phyloP scores from a whole-genome alignment of 768 basidiomycete species.

The Pisolithus microcarpus region DNA sequence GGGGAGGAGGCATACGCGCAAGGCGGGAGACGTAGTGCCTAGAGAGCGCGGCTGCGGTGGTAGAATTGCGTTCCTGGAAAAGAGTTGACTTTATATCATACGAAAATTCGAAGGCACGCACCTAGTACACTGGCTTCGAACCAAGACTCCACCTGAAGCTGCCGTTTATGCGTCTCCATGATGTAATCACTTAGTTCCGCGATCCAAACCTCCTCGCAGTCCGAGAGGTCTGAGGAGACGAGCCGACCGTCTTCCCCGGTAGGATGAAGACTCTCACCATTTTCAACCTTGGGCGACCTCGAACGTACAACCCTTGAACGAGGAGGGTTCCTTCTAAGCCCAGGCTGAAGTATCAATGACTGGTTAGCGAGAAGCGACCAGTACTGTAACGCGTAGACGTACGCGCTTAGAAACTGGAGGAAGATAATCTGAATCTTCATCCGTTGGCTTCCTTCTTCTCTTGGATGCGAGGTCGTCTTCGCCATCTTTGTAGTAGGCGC shows the following conservation, averaged over 20 bases:
- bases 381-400: slow-evolving; percentile 25
- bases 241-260: slow-evolving; percentile 39
- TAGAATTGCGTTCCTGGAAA: slow-evolving; percentile 62
- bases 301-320: slow-evolving; percentile 29
- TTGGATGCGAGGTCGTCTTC: slow-evolving; percentile 30
- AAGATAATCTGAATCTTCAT: slow-evolving; percentile 51
- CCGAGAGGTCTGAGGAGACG: slow-evolving; percentile 73
- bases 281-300: slow-evolving; percentile 22
- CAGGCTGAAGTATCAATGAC: slow-evolving; percentile 20
- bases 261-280: slow-evolving; percentile 16
- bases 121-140: slow-evolving; percentile 63
- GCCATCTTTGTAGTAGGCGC: slow-evolving; percentile 26
- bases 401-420: slow-evolving; percentile 47
- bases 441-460: slow-evolving; percentile 43
- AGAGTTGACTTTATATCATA: slow-evolving; percentile 2
- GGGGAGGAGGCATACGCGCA: slow-evolving; percentile 37
- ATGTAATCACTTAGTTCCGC: slow-evolving; percentile 63
- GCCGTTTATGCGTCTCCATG: slow-evolving; percentile 64
- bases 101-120: slow-evolving; percentile 26
- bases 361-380: neutral
- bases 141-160: slow-evolving; percentile 65
- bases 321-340: slow-evolving; percentile 39
- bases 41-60: slow-evolving; percentile 41
- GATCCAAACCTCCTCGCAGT: slow-evolving; percentile 72
- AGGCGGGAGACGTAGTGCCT: slow-evolving; percentile 36